These are phyloP conservation scores for Lactifluus piperatus DNA, from an alignment of 768 basidiomycete species.

Conservation along the genomic window DNA sequence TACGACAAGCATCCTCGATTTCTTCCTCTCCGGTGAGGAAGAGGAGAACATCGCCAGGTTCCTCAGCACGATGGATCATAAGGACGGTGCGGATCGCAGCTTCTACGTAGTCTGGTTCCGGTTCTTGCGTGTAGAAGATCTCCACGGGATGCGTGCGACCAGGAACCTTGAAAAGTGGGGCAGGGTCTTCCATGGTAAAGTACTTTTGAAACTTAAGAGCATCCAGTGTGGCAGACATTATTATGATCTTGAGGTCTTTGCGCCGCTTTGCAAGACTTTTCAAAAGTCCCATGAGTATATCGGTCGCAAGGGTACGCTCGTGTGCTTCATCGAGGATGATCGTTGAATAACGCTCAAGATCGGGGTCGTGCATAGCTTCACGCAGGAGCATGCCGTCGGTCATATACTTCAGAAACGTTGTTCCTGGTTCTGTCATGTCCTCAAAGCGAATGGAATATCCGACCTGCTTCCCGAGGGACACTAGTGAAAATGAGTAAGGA, in stretches of 20 bases:
- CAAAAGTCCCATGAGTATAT: conserved; percentile 96
- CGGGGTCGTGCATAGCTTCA: conserved; percentile 95
- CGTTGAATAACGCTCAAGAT: conserved; percentile 83
- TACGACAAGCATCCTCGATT: conserved; percentile 92
- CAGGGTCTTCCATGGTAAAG: conserved; percentile 49
- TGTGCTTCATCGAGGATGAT: conserved; percentile 99
- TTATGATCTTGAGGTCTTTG: conserved; percentile 86
- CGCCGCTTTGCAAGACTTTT: conserved; percentile 77
- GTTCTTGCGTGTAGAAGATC: conserved; percentile 87
- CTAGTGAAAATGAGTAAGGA: conserved; percentile 31
- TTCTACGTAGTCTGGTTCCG: conserved; percentile 93
- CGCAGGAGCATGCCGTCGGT: conserved; percentile 99
- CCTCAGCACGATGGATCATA: conserved; percentile 96
- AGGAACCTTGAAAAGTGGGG: conserved; percentile 84
- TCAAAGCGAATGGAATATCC: conserved; percentile 99
- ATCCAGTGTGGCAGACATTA: conserved; percentile 98
- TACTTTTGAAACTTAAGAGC: conserved; percentile 96
- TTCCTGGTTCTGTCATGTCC: conserved; percentile 84
- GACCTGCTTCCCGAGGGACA: conserved; percentile 88
- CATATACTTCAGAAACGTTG: conserved; percentile 98
- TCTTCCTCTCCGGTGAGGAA: conserved; percentile 99
- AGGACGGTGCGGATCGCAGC: conserved; percentile 93
- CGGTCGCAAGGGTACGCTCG: conserved; percentile 94
- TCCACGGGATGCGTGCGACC: conserved; percentile 94
- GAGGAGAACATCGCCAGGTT: conserved; percentile 83